Base-by-base conservation (phyloP, 805 yeast species). In the Starmerella etchellsii region DNA sequence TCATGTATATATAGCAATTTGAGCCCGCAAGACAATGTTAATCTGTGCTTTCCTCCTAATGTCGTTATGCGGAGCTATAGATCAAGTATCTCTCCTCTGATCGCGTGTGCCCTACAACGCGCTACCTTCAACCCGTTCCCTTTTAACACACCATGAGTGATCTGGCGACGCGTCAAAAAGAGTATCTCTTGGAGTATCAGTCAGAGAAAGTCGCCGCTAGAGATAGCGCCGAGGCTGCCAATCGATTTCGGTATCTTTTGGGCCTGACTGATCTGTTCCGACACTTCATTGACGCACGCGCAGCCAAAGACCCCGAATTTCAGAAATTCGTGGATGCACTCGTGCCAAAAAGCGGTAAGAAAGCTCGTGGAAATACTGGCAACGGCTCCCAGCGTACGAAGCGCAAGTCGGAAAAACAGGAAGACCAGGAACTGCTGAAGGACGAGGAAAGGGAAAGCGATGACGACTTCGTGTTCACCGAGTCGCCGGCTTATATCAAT, bases 371-470 rank as follows among this genome's bases (percentile, higher is more conserved):
- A 8, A 44, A 48, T 22, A 50, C 44, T 48, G 44, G 41, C 16
- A 34, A 49, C 37, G 51, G 42, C 21, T 28, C 43, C 31, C 64
- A 65, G 22, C 76, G 91, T 36, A 75, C 81, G 40, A 40, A 40
- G 31, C 71, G 96, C 49, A 91, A 87, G 55, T 76, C 95, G 0
- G 97, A 91, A 61, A 80, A 83, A 60, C 96, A 88, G 59, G 98
- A 88, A 61, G 97, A 88, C 59, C 93, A 84, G 2, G 96, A 88
- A 59, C 68, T 88, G 43, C 69, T 88, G 54, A 74, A 76, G 42
- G 95, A 81, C 43, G 95, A 84, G 59, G 83, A 73, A 47, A 73
- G 66, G 36, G 81, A 54, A 8, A 71, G 47, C 71, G 53, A 44
- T 1, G 73, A 69, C 28, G 66, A 78, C 3, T 76, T 84, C 0